A percentile compares a stretch with the other conserved stretches of the same genome.
Evolutionary conservation across 371 early-diverging fungal species (phyloP).

Genomic region (Mucor velutinosus): DNA sequence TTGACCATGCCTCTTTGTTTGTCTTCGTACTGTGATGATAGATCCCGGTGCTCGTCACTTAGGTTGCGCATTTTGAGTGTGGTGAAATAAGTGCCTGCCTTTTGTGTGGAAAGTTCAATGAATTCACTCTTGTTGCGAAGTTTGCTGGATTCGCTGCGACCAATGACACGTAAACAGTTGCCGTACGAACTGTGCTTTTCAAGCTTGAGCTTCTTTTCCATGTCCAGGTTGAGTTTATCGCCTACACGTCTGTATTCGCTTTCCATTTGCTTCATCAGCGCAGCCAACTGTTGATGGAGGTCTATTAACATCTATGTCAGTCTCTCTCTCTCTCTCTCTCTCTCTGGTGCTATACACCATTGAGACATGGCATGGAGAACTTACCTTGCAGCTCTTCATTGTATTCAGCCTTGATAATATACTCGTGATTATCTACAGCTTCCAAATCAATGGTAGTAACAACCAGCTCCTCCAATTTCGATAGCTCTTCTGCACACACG

Average conservation of each 20-base stretch:
- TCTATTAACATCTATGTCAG: constrained; percentile 37
- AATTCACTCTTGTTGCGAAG: constrained; percentile 66
- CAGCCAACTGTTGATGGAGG: constrained; percentile 64
- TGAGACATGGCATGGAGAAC: no score
- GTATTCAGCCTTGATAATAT: constrained; percentile 84
- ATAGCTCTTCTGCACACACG: not conserved
- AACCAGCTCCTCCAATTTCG: constrained; percentile 62
- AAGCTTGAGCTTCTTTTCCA: constrained; percentile 88
- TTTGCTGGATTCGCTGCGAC: constrained; percentile 47
- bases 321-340: no score
- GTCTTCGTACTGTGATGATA: constrained; percentile 62
- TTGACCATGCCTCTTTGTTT: constrained; percentile 78
- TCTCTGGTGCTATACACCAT: no score
- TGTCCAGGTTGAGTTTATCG: constrained; percentile 70
- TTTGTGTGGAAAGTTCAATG: constrained; percentile 89
- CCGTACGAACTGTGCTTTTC: constrained; percentile 84
- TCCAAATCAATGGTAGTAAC: constrained; percentile 91
- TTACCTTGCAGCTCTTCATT: constrained; percentile 77
- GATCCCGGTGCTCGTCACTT: constrained; percentile 54
- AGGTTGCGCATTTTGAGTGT: constrained; percentile 67
- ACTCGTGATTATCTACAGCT: constrained; percentile 87
- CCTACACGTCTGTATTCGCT: constrained; percentile 63
- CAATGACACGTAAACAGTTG: constrained; percentile 84
- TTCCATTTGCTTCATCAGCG: constrained; percentile 55
- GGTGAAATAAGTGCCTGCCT: constrained; percentile 88